These are phyloP conservation scores for Penicillium sp. DNA, from an alignment of 2,329 filamentous ascomycete species.

Conservation along the genomic window DNA sequence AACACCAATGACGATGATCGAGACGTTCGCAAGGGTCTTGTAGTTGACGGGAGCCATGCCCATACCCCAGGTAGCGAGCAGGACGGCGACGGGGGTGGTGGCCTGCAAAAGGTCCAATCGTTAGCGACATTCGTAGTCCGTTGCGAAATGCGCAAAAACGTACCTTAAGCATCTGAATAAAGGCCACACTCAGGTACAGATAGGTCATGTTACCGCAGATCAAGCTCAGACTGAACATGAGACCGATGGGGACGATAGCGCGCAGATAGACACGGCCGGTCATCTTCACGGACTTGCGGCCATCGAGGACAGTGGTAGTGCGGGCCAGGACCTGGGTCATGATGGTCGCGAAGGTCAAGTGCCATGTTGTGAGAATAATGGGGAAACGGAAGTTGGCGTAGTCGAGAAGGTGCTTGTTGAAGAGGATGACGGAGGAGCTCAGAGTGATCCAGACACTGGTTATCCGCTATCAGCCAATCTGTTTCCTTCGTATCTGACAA, in stretches of 20 bases:
- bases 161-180: constrained; percentile 93
- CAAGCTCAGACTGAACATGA: constrained; percentile 94
- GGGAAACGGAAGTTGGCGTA: constrained; percentile 72
- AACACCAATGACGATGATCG: constrained; percentile 90
- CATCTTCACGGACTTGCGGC: constrained; percentile 96
- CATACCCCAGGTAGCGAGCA: constrained; percentile 84
- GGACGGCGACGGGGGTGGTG: constrained; percentile 89
- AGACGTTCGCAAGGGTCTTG: constrained; percentile 88
- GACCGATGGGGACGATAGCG: constrained; percentile 88
- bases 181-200: constrained; percentile 89
- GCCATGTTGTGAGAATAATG: constrained; percentile 86
- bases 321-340: constrained; percentile 93
- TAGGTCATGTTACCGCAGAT: constrained; percentile 97
- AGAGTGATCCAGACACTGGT: constrained; percentile 83
- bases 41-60: constrained; percentile 80
- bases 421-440: constrained; percentile 92
- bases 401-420: constrained; percentile 98
- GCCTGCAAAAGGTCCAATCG: constrained; percentile 54
- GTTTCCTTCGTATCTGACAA: neutral
- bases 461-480: constrained; percentile 15
- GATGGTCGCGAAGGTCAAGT: constrained; percentile 85
- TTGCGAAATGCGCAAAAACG: neutral
- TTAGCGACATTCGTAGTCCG: neutral
- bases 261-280: constrained; percentile 88
- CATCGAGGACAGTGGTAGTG: constrained; percentile 86